Evolutionary conservation across 805 yeast species (phyloP), one percentile per base, ranked within the genome.

Genomic region (Millerozyma miso): DNA sequence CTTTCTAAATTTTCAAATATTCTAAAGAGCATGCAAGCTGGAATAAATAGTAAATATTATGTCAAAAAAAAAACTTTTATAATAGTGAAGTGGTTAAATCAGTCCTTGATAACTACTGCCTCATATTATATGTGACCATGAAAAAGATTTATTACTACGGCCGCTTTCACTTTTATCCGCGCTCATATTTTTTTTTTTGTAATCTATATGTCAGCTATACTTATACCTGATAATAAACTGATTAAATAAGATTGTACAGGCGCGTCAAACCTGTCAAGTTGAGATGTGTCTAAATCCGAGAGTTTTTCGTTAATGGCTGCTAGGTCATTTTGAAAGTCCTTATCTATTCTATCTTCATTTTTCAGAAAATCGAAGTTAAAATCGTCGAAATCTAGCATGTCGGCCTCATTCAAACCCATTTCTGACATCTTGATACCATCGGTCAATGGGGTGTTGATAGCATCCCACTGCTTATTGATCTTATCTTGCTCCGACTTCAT

Each of bases 401-500:
- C 80, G 1, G 62, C 71, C 2, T 47, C 49, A 31, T 58, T 56
- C 3, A 75, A 42, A 1, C 80, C 80, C 37, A 74, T 57, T 29
- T 52, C 65, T 15, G 43, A 53, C 39, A 56, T 59, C 26, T 52
- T 49, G 33, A 54, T 44, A 8, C 56, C 59, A 3, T 50, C 54
- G 35, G 63, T 59, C 6, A 65, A 43, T 2, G 62, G 51, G 2
- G 58, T 50, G 45, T 77, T 72, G 15, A 76, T 58, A 36, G 60
- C 60, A 12, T 73, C 69, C 82, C 82, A 78, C 35, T 71, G 63
- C 10, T 60, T 38, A 23, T 64, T 65, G 4, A 67, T 49, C 5
- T 51, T 47, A 4, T 53, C 57, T 23, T 56, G 53, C 20, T 45
- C 41, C 15, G 47, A 19, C 14, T 39, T 29, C 8, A 26, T 35